These are phyloP conservation scores for Blakeslea trispora DNA, from an alignment of 371 early-diverging fungal species.

Conservation along the genomic window DNA sequence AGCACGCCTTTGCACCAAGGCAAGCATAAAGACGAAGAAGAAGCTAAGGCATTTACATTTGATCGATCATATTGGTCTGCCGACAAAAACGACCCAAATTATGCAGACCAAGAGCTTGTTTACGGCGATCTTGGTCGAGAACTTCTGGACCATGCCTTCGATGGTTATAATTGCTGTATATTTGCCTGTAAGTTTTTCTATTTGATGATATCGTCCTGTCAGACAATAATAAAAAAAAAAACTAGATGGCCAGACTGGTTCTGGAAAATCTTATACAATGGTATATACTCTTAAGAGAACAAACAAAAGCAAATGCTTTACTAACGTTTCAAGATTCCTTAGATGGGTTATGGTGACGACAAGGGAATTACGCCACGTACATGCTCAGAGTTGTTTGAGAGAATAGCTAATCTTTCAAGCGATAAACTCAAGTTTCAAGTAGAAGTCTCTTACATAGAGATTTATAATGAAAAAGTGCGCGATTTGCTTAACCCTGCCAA, in stretches of 20 bases:
- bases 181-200: constrained; percentile 75
- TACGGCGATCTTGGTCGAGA: constrained; percentile 77
- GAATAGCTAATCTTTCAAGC: constrained; percentile 46
- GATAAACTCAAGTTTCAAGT: constrained; percentile 64
- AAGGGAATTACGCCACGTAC: constrained; percentile 84
- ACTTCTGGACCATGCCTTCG: constrained; percentile 81
- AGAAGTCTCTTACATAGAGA: constrained; percentile 83
- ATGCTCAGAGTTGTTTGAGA: constrained; percentile 74
- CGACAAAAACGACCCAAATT: constrained; percentile 56
- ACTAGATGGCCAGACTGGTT: constrained; percentile 82
- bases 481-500: constrained; percentile 83
- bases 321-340: too few relatives aligned
- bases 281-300: constrained; percentile 25
- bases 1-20: constrained; percentile 15
- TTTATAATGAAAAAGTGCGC: constrained; percentile 84
- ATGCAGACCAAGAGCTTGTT: constrained; percentile 76
- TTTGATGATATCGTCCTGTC: too few relatives aligned
- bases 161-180: constrained; percentile 85
- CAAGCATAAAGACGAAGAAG: constrained; percentile 26
- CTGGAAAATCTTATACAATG: constrained; percentile 83
- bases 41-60: constrained; percentile 70
- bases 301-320: too few relatives aligned
- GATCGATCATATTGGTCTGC: constrained; percentile 85
- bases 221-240: too few relatives aligned
- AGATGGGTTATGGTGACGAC: constrained; percentile 70